A percentile compares a stretch with the other conserved stretches of the same genome.
These are phyloP conservation scores for Avena sativa DNA, from an alignment of 176 grass and related monocot species.

Conservation along the genomic window DNA sequence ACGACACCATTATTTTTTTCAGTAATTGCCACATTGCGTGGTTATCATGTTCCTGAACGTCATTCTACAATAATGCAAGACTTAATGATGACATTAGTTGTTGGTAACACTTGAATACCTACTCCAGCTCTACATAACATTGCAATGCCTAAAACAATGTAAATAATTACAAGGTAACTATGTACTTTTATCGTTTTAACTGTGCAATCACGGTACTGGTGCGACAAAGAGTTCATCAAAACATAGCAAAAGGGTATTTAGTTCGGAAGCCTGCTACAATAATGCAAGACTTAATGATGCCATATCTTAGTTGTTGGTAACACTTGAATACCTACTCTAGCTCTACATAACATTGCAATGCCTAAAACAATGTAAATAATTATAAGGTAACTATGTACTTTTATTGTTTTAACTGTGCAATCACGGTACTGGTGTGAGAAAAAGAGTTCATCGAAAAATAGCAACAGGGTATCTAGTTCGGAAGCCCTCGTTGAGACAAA, in stretches of 20 bases:
- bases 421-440: background rate
- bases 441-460: background rate
- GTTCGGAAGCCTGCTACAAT: background rate
- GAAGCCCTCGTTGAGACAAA: background rate
- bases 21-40: background rate
- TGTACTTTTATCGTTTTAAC: background rate
- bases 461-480: background rate
- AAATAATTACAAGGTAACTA: background rate
- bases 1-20: background rate
- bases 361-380: background rate
- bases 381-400: background rate
- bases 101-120: background rate
- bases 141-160: background rate
- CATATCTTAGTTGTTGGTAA: background rate
- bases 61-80: background rate
- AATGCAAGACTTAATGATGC: background rate
- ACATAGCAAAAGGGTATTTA: background rate
- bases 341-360: constrained; percentile 1
- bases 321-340: background rate
- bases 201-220: background rate
- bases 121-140: background rate
- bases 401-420: background rate
- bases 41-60: background rate
- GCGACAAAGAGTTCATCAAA: background rate
- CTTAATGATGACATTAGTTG: background rate